phyloP scores from a whole-genome alignment of 177 flowering plant species.

The Vitis hybrid region DNA sequence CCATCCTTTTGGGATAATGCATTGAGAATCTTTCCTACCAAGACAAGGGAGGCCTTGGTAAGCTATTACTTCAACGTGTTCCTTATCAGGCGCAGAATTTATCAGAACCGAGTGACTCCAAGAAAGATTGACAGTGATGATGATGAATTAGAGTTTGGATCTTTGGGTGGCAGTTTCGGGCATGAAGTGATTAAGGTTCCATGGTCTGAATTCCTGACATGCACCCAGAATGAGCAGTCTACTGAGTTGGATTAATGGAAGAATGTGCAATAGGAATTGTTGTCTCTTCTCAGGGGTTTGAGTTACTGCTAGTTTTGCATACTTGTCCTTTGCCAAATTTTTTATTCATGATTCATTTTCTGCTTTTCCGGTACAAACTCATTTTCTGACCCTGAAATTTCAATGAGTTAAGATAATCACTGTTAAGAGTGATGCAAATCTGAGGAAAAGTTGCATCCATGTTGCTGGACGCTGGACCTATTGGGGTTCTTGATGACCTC shows the following conservation, averaged over 20 bases:
- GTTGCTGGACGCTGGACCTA: neutral
- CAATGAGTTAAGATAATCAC: neutral
- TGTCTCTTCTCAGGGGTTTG: neutral
- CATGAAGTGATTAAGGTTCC: conserved; percentile 29
- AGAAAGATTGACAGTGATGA: conserved; percentile 77
- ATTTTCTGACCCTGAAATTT: neutral
- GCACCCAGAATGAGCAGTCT: conserved; percentile 49
- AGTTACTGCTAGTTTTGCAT: neutral
- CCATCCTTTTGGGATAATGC: conserved; percentile 45
- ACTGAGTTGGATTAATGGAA: conserved; percentile 26
- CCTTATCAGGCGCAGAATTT: conserved; percentile 57
- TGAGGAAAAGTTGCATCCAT: neutral
- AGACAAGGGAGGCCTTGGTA: conserved; percentile 51
- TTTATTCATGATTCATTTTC: neutral
- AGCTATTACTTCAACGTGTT: conserved; percentile 89
- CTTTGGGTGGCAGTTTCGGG: conserved; percentile 40
- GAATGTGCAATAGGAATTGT: neutral
- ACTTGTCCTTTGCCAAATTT: neutral
- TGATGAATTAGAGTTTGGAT: conserved; percentile 70
- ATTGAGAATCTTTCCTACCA: conserved; percentile 40
- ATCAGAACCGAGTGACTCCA: conserved; percentile 79
- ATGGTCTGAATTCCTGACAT: conserved; percentile 21
- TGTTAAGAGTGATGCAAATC: neutral
- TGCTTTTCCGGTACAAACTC: neutral
- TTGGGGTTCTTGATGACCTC: neutral